Conservation (phyloP, 495 filamentous ascomycete species). For the Penicillium egyptiacum region DNA sequence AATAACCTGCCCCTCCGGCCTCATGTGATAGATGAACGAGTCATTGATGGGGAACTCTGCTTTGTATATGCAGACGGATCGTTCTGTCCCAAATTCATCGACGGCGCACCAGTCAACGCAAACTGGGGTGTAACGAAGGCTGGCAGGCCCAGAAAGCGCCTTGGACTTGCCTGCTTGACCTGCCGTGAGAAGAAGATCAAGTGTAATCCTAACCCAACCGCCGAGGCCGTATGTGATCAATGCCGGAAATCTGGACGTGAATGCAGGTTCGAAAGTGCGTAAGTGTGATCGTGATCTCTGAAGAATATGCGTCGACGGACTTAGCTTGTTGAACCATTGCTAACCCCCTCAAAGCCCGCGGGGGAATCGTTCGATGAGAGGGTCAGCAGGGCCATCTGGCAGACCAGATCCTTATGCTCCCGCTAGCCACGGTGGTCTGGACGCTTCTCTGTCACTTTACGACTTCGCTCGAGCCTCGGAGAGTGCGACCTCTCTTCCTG, state of each 20-base stretch:
- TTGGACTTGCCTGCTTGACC: constrained; percentile 85
- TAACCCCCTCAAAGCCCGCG: constrained; percentile 35
- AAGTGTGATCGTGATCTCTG: constrained; percentile 42
- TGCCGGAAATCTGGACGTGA: constrained; percentile 84
- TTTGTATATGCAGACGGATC: constrained; percentile 88
- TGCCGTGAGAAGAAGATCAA: constrained; percentile 98
- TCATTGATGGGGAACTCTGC: constrained; percentile 72
- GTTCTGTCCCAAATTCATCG: constrained; percentile 78
- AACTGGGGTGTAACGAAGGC: constrained; percentile 94
- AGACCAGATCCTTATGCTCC: constrained; percentile 26
- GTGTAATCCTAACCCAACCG: constrained; percentile 75
- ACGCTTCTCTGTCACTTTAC: constrained; percentile 37
- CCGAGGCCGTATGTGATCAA: constrained; percentile 71
- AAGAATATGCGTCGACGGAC: background rate
- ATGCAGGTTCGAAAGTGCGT: constrained; percentile 88
- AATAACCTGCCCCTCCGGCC: constrained; percentile 31
- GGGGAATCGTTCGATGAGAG: constrained; percentile 36
- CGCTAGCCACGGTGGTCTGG: constrained; percentile 25
- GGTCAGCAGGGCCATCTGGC: constrained; percentile 20
- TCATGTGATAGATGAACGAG: constrained; percentile 50
- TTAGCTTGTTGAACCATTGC: constrained; percentile 5
- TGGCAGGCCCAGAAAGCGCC: constrained; percentile 82
- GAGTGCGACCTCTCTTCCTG: constrained; percentile 39
- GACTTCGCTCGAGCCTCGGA: constrained; percentile 36
- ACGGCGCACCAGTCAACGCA: constrained; percentile 83